phyloP scores from a whole-genome alignment of 1,284 basidiomycete species.

The Leccinum solheimii region DNA sequence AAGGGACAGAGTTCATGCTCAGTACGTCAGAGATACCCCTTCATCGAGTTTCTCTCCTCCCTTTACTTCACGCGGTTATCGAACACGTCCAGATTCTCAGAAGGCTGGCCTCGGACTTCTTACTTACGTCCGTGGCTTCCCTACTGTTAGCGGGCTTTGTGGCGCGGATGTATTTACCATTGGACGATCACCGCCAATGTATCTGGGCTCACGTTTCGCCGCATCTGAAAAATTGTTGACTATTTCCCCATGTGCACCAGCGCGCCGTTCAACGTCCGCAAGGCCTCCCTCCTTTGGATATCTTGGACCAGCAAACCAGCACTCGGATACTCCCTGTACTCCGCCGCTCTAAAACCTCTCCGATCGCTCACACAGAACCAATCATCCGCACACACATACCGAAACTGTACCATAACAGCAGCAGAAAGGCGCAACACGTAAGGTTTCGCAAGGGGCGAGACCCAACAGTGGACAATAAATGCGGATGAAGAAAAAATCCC shows the following conservation, averaged over 20 bases:
- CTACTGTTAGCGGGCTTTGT: slow-evolving; percentile 29
- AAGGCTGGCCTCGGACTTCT: slow-evolving; percentile 37
- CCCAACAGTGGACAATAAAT: background rate
- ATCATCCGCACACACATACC: background rate
- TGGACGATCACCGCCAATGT: slow-evolving; percentile 27
- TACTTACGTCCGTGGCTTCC: slow-evolving; percentile 37
- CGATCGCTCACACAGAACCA: background rate
- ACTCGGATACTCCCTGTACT: slow-evolving; percentile 19
- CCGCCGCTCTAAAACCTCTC: slow-evolving; percentile 25
- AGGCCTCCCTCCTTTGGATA: slow-evolving; percentile 26
- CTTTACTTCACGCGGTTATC: slow-evolving; percentile 29
- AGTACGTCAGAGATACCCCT: slow-evolving; percentile 22
- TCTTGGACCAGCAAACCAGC: slow-evolving; percentile 14
- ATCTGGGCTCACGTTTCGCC: slow-evolving; percentile 9
- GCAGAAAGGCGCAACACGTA: background rate
- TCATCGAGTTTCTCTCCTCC: slow-evolving; percentile 7
- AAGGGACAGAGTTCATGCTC: slow-evolving; percentile 13
- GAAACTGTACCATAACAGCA: background rate
- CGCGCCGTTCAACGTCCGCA: slow-evolving; percentile 22
- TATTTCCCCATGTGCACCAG: slow-evolving; percentile 24
- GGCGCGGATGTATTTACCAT: slow-evolving; percentile 28
- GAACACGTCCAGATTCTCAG: slow-evolving; percentile 32
- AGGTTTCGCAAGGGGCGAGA: background rate
- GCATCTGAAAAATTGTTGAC: slow-evolving; percentile 14
- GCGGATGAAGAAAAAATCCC: background rate